Evolutionary conservation across 148 eudicot genomes (phyloP).

Genomic region (Persicaria maculosa): DNA sequence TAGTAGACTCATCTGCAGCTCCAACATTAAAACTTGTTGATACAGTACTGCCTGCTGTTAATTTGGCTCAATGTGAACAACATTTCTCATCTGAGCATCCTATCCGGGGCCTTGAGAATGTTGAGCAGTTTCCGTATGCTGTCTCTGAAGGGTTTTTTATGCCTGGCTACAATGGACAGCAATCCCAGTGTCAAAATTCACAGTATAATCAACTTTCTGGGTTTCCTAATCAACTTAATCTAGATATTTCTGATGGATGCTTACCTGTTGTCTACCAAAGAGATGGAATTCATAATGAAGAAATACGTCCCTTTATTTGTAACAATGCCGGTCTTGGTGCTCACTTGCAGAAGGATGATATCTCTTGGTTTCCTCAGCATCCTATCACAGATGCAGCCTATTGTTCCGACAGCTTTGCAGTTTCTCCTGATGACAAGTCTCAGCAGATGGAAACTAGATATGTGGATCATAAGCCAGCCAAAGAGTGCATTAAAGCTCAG

Average conservation of each 20-base stretch:
- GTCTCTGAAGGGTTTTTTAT: constrained; percentile 8
- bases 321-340: constrained; percentile 13
- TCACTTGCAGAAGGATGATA: constrained; percentile 14
- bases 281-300: constrained; percentile 17
- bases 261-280: constrained; percentile 24
- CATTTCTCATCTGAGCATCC: constrained; percentile 24
- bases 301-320: constrained; percentile 19
- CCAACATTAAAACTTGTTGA: constrained; percentile 18
- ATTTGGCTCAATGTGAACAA: constrained; percentile 19
- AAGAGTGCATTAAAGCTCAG: constrained; percentile 15
- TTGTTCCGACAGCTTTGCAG: constrained; percentile 30
- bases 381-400: constrained; percentile 17
- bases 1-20: constrained; percentile 17
- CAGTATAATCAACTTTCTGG: constrained; percentile 39
- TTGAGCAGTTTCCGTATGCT: constrained; percentile 27
- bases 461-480: constrained; percentile 18
- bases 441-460: constrained; percentile 23
- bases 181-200: constrained; percentile 23
- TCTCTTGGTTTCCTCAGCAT: constrained; percentile 20
- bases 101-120: constrained; percentile 18
- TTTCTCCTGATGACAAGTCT: constrained; percentile 22
- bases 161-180: neutral
- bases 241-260: constrained; percentile 23
- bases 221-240: constrained; percentile 26
- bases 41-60: constrained; percentile 18